Base-by-base conservation (phyloP, 2,329 filamentous ascomycete genomes). In the Diplodia scrobiculata region DNA sequence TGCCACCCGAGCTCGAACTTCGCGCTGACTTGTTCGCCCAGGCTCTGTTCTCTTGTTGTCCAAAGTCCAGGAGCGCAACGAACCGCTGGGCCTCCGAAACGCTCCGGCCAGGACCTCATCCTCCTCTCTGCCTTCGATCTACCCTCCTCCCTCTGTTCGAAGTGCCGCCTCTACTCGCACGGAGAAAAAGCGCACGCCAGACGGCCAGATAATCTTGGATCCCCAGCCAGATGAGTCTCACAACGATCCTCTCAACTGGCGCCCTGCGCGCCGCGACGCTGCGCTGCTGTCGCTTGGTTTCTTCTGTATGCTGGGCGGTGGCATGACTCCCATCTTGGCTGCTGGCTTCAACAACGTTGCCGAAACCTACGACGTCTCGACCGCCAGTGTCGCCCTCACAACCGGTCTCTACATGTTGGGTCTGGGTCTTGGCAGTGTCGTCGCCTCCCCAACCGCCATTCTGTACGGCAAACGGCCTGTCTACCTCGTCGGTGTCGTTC, bases 321-420 rank as follows among this genome's bases (percentile, higher is more conserved):
- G 94, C 51, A 96, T 96, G 82, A 97, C 93, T 0, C 91, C 95
- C 0, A 82, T 97, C 34, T 83, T 98, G 19, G 93, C 94, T 0
- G 94, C 95, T 10, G 94, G 92, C 13, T 98, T 97, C 80, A 88
- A 87, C 36, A 82, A 96, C 51, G 90, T 98, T 13, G 89, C 92
- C 1, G 69, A 82, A 0, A 84, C 83, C 1, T 89, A 90, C 73
- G 68, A 84, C 67, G 86, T 97, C 25, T 82, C 86, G 0, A 86
- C 90, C 17, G 85, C 91, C 34, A 79, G 85, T 62, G 92, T 97
- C 3, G 89, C 94, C 2, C 82, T 96, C 66, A 98, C 94, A 0
- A 97, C 93, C 0, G 93, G 93, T 0, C 80, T 97, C 14, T 97
- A 92, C 79, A 97, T 98, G 93, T 84, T 97, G 85, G 95, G 95